Evolutionary conservation across 331 rosid genomes (phyloP).

Genomic region (Quercus lobata): DNA sequence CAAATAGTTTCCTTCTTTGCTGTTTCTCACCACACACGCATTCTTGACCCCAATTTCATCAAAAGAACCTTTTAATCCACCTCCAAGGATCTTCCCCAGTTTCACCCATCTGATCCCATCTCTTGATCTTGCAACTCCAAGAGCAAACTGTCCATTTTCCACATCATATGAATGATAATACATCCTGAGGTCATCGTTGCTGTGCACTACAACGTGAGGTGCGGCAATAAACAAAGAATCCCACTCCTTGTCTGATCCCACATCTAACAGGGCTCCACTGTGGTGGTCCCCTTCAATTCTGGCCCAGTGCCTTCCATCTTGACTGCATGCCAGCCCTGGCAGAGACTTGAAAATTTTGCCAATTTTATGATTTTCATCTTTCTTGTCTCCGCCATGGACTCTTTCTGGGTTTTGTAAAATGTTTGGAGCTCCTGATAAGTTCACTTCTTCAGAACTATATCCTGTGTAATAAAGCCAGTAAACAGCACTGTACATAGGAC

Average conservation of each 20-base stretch:
- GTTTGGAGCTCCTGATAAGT: neutral
- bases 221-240: conserved; percentile 1
- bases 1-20: neutral
- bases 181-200: neutral
- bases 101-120: conserved; percentile 9
- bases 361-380: neutral
- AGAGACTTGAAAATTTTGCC: neutral
- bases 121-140: conserved; percentile 2
- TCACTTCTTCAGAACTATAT: neutral
- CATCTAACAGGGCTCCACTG: conserved; percentile 1
- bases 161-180: conserved; percentile 2
- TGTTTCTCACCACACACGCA: neutral
- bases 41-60: neutral
- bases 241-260: conserved; percentile 6
- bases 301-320: conserved; percentile 21
- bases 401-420: neutral
- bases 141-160: neutral
- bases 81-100: conserved; percentile 2
- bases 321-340: conserved; percentile 7
- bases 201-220: conserved; percentile 1
- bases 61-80: neutral
- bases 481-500: conserved; percentile 5
- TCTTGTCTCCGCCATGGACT: neutral
- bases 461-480: conserved; percentile 8
- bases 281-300: conserved; percentile 21